Evolutionary conservation across 495 filamentous ascomycete genomes (phyloP), one percentile per base, ranked within the genome.

Genomic region (Lophiostoma macrostomum): DNA sequence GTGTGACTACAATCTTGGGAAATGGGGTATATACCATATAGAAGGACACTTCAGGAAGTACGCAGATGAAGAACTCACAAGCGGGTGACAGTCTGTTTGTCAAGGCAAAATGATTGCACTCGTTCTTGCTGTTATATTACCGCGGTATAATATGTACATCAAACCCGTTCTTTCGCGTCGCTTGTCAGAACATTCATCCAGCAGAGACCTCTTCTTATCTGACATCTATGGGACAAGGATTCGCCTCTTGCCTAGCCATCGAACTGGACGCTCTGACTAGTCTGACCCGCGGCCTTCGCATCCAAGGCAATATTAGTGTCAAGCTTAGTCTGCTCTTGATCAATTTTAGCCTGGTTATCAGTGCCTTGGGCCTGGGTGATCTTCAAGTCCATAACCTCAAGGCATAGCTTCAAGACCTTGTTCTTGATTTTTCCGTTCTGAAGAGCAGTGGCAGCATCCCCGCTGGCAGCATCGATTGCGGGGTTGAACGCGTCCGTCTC

Each of bases 401-500:
- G 64, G 46, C 71, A 70, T 34, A 78, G 64, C 66, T 78, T 78
- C 30, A 78, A 64, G 37, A 78, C 73, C 69, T 78, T 78, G 66
- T 78, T 78, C 69, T 75, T 75, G 55, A 76, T 78, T 64, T 78
- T 78, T 50, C 75, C 75, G 23, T 73, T 73, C 68, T 75, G 69
- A n/a, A 75, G 65, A 5, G 68, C 69, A 0, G 54, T 56, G 0
- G 39, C 58, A 3, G 48, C 57, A 7, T 47, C 53, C 2, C 69
- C 70, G 14, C 38, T 27, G 6, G 63, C 70, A 4, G 71, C 68
- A 4, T 50, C 55, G 37, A 74, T 74, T 41, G 69, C 70, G n/a
- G 65, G 64, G 58, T 74, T 73, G 59, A 73, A 74, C 16, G 51
- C 51, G 14, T 67, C 71, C 3, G 63, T 60, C 44, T 76, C 74